Conservation (phyloP, 2,329 filamentous ascomycete genomes). For the Hirsutella thompsonii region DNA sequence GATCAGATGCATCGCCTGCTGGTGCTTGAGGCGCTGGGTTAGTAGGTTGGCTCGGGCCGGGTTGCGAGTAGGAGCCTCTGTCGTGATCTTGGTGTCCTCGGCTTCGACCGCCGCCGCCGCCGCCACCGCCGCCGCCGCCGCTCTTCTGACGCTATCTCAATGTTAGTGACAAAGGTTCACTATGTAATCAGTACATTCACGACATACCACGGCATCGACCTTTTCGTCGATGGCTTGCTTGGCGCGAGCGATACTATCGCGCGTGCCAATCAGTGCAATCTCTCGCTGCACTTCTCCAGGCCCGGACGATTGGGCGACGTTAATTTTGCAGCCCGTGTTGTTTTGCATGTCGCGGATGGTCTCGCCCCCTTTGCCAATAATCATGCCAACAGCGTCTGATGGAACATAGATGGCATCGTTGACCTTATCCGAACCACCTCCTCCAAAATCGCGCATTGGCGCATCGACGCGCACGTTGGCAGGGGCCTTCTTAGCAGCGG, state of each 20-base stretch:
- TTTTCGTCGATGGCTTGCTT: conserved; percentile 84
- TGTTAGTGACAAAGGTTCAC: conserved; percentile 17
- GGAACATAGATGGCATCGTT: conserved; percentile 78
- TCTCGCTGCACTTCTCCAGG: conserved; percentile 70
- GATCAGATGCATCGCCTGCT: conserved; percentile 44
- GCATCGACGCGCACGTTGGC: conserved; percentile 17
- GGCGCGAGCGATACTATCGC: conserved; percentile 65
- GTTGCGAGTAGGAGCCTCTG: conserved; percentile 38
- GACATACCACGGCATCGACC: conserved; percentile 73
- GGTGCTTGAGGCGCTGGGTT: conserved; percentile 28
- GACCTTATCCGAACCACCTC: conserved; percentile 46
- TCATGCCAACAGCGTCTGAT: conserved; percentile 89
- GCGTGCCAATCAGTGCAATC: conserved; percentile 71
- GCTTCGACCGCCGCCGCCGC: conserved; percentile 26
- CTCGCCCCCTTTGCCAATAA: conserved; percentile 88
- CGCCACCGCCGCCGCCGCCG: conserved; percentile 31
- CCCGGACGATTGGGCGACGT: conserved; percentile 71
- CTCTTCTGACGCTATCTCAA: conserved; percentile 38
- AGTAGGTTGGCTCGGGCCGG: conserved; percentile 27
- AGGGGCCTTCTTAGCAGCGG: conserved; percentile 16
- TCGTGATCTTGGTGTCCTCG: conserved; percentile 40
- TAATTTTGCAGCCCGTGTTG: conserved; percentile 83
- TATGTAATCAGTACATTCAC: not conserved
- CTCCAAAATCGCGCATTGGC: conserved; percentile 19
- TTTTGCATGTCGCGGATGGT: conserved; percentile 92